A percentile compares a stretch with the other conserved stretches of the same genome.
Evolutionary conservation across 805 yeast genomes (phyloP).

Genomic region (Citeromyces matritensis): DNA sequence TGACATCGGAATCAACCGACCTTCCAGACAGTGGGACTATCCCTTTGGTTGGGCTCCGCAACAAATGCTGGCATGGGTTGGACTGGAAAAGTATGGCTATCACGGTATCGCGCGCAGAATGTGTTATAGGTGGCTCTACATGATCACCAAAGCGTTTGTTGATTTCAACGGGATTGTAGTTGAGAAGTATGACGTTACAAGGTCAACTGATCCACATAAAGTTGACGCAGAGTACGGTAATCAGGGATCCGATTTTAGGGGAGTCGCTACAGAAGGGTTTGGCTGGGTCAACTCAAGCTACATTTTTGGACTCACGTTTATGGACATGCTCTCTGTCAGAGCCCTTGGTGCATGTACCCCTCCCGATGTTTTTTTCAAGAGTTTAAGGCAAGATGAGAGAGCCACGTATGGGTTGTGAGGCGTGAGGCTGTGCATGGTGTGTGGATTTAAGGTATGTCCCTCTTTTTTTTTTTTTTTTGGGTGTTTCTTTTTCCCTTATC

Average conservation of each 20-base stretch:
- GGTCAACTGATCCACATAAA: constrained; percentile 70
- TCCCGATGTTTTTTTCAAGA: constrained; percentile 45
- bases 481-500: too few relatives aligned
- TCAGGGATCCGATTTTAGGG: constrained; percentile 86
- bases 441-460: too few relatives aligned
- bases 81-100: constrained; percentile 61
- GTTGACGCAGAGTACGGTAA: constrained; percentile 96
- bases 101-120: constrained; percentile 49
- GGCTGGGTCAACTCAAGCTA: constrained; percentile 97
- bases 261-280: constrained; percentile 91
- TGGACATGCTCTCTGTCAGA: constrained; percentile 53
- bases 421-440: too few relatives aligned
- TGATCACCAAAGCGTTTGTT: constrained; percentile 82
- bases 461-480: too few relatives aligned
- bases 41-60: constrained; percentile 99
- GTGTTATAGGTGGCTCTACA: constrained; percentile 76
- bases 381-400: constrained; percentile 26
- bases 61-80: constrained; percentile 89
- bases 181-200: constrained; percentile 86
- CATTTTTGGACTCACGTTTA: constrained; percentile 51
- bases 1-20: constrained; percentile 48
- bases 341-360: constrained; percentile 71
- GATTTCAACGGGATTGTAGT: constrained; percentile 91
- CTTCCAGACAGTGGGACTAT: constrained; percentile 96
- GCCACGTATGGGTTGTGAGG: constrained; percentile 26